Evolutionary conservation across 1,284 basidiomycete species (phyloP).

Genomic region (Phlebopus sp.): DNA sequence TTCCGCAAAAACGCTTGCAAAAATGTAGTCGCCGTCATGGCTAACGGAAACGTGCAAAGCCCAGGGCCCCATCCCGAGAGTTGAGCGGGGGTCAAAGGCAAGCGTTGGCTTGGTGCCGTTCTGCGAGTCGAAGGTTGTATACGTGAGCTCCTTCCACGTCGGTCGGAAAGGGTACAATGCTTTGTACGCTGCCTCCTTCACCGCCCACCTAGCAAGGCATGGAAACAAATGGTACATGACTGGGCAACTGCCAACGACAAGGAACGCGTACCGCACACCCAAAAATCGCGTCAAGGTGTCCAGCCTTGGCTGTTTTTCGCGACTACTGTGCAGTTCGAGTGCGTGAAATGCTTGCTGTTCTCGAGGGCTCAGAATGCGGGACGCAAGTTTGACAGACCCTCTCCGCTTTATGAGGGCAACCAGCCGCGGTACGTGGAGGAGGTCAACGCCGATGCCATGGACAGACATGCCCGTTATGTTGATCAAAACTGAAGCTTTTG

Average conservation of each 20-base stretch:
- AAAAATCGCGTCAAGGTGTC: conserved; percentile 44
- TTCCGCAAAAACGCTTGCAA: conserved; percentile 73
- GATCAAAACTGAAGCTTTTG: too few relatives aligned
- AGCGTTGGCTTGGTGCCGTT: conserved; percentile 50
- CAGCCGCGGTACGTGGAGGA: conserved; percentile 71
- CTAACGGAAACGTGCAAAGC: conserved; percentile 67
- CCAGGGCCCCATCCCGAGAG: conserved; percentile 14
- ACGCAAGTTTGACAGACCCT: conserved; percentile 47
- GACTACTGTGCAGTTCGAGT: conserved; percentile 19
- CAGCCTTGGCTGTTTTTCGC: conserved; percentile 21
- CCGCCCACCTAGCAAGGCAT: conserved; percentile 59
- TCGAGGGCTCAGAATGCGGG: conserved; percentile 59
- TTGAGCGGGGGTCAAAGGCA: conserved; percentile 36
- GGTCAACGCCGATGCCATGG: conserved; percentile 77
- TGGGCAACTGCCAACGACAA: neutral
- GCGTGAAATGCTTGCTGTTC: conserved; percentile 48
- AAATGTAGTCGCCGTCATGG: conserved; percentile 84
- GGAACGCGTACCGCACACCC: conserved; percentile 57
- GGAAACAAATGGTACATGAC: conserved; percentile 4
- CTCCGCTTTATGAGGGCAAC: conserved; percentile 52
- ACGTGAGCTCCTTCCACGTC: conserved; percentile 79
- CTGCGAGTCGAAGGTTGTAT: conserved; percentile 34
- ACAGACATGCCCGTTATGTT: conserved; percentile 44
- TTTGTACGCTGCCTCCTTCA: conserved; percentile 92
- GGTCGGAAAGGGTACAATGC: conserved; percentile 69